Base-by-base conservation (phyloP, 495 filamentous ascomycete genomes). In the Xylaria nigripes region DNA sequence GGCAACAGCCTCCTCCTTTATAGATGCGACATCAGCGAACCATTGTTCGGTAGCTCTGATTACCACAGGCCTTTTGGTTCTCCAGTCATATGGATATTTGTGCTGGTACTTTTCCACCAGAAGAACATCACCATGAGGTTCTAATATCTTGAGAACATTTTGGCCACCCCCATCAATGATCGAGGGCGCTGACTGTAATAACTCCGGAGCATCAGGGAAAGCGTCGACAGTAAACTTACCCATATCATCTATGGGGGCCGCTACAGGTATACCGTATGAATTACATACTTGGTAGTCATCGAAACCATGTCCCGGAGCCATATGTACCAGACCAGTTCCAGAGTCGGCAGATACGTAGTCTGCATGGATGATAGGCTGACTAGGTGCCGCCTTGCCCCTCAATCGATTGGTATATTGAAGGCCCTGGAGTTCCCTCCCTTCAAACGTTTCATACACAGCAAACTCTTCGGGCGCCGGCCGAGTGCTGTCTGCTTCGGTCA, bases 11-110 rank as follows among this genome's bases (percentile, higher is more conserved):
- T 73, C 71, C 6, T 76, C 69, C 58, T 93, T 92, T 61, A 99
- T 91, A 15, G 76, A 78, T 32, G 75, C 88, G 10, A 95, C 89
- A 68, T 96, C 86, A 38, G 93, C 90, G 61, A 99, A 97, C 93
- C 93, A 99, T 71, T 99, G 93, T 41, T 87, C 88, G 0, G 93
- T 99, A 19, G 93, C 92, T 58, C 93, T 70, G 16, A 96, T 77
- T 54, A 99, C 89, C 23, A 97, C 81, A 18, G 93, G 93, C 56
- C 82, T 78, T 66, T 96, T 97, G 3, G 93, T 93, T 30, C 94
- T 78, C 94, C 93, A 97, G 68, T 99, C 93, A 63, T 95, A 95
- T 0, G 93, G 93, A 67, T 97, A 96, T 65, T 95, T 96, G 76
- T 97, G 94, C 50, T 70, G 71, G 67, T 90, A 87, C 48, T 73